Evolutionary conservation across 768 basidiomycete genomes (phyloP).

Genomic region (Tremella fuciformis): DNA sequence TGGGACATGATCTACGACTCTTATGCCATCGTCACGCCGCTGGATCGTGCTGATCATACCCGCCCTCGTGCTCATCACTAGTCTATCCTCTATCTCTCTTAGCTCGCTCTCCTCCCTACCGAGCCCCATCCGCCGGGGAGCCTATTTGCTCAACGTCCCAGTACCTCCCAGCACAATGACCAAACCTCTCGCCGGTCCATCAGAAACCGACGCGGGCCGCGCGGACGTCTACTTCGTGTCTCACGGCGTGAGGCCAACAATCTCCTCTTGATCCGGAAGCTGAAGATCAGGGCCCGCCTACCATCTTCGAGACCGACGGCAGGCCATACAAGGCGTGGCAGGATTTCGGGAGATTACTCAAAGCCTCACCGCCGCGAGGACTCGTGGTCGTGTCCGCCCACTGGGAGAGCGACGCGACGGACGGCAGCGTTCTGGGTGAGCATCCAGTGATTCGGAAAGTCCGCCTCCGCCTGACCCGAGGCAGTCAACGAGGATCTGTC

Average conservation of each 20-base stretch:
- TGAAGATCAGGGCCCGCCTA: constrained; percentile 38
- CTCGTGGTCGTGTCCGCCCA: constrained; percentile 46
- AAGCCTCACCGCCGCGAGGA: constrained; percentile 30
- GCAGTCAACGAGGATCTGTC: constrained; percentile 36
- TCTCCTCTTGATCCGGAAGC: not conserved
- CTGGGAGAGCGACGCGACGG: constrained; percentile 37
- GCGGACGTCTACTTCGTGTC: constrained; percentile 45
- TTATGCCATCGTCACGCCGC: no score
- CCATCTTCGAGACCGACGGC: constrained; percentile 31
- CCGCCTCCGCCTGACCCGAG: not conserved
- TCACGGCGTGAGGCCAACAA: constrained; percentile 36
- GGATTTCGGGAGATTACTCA: constrained; percentile 24
- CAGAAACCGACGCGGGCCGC: constrained; percentile 20
- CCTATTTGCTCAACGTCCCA: no score
- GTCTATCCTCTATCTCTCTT: no score
- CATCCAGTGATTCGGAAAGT: not conserved
- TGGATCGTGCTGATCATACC: no score
- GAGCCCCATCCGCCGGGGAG: no score
- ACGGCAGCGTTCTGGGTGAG: constrained; percentile 31
- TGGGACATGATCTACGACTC: no score
- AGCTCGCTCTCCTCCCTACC: no score
- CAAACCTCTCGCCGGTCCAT: not conserved
- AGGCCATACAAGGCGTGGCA: constrained; percentile 45
- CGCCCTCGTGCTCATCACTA: no score
- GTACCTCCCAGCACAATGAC: not conserved